Evolutionary conservation across 2,329 filamentous ascomycete genomes (phyloP), one percentile per base, ranked within the genome.

Genomic region (Xylaria sp.): DNA sequence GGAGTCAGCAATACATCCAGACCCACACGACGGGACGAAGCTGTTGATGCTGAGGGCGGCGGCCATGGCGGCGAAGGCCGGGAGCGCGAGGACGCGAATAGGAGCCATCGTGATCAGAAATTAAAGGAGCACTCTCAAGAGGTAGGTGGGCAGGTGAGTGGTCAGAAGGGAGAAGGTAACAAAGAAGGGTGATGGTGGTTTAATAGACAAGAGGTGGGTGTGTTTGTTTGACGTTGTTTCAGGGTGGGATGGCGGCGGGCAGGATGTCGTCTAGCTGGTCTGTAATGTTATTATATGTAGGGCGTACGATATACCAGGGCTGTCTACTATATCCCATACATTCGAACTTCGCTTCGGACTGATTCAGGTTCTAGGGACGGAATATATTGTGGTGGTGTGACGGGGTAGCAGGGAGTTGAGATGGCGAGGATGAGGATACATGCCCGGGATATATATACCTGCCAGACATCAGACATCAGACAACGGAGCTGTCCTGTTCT

Each of bases 21-120:
- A 63, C 6, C 62, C 69, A 55, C 69, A 71, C 3, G 64, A 48
- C 39, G 69, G 69, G 5, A 71, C 63, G 49, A 66, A 71, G 16
- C 67, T 65, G 48, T 54, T 62, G 60, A 70, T 60, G 63, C 62
- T 71, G 35, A 70, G 62, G 34, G 69, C 69, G 2, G 63, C 54
- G 35, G 64, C 68, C 46, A 66, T 23, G 50, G 58, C 62, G 3
- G 66, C 68, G 47, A 71, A 63, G 56, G 65, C 63, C 52, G 69
- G 66, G 9, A 67, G 52, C 7, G 60, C 65, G 52, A 70, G 54
- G 8, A 65, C 50, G n/a, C 68, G 68, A 44, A 69, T 58, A 55
- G 69, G 67, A 30, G 69, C 69, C 69, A 71, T 71, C 62, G 61
- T 56, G 51, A 16, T 16, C 37, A 42, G 37, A 42, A 42, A 58